These are phyloP conservation scores for Solanum pennellii DNA, from an alignment of 257 asterid species.

Conservation along the genomic window DNA sequence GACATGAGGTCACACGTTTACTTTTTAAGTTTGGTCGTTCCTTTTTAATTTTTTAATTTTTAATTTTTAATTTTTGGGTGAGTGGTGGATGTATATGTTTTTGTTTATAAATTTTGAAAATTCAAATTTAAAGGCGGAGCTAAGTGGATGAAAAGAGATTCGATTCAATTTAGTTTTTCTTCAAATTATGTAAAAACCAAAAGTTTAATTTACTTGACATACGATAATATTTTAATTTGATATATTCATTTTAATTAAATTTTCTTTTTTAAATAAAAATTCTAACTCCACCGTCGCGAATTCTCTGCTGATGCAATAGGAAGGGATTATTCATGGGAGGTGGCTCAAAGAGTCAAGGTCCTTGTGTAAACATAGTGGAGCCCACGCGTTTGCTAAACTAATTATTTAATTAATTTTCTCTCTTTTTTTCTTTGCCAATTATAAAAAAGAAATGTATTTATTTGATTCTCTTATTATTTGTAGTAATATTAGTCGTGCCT, in stretches of 20 bases:
- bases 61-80: too few species aligned
- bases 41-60: too few species aligned
- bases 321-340: not conserved
- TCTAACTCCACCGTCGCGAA: fast-evolving
- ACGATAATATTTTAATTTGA: not conserved
- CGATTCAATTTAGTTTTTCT: not conserved
- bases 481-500: not conserved
- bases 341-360: not conserved
- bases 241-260: not conserved
- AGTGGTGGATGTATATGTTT: not conserved
- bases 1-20: not conserved
- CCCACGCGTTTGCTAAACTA: not conserved
- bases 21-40: not conserved
- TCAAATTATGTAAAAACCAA: not conserved
- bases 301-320: not conserved
- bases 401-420: not conserved
- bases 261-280: not conserved
- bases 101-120: not conserved
- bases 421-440: not conserved
- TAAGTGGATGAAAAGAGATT: not conserved
- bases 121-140: not conserved
- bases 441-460: not conserved
- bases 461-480: not conserved
- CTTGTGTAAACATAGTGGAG: not conserved
- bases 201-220: not conserved